Evolutionary conservation across 2,329 filamentous ascomycete genomes (phyloP), one percentile per base, ranked within the genome.

Genomic region (Biscogniauxia mediterranea): DNA sequence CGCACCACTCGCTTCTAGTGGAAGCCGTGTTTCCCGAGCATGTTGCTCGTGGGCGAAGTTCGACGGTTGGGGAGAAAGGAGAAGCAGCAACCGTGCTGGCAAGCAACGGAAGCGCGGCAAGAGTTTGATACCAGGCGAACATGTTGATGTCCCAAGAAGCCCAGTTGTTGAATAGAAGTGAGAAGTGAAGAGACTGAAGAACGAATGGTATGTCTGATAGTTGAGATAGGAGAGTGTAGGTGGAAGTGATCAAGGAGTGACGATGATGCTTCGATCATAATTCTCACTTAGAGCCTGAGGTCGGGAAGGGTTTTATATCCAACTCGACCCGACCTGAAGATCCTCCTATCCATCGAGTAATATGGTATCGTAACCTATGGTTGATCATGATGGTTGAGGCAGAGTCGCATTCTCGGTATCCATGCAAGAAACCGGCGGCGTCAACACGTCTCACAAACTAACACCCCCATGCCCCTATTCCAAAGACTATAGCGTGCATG

Each of bases 11-110:
- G 17, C 58, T 66, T 25, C 70, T 66, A 52, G 70, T 70, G 19
- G 67, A 64, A n/a, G 70, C 64, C 8, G 70, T 71, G 51, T 73
- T 73, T 21, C 69, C 70, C 1, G 61, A 58, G 52, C 66, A 68
- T 57, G 64, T 55, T 54, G 65, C 64, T 52, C 66, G 65, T 19
- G 65, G 66, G 19, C 21, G 6, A 5, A 52, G 17, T 7, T 52
- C 21, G 7, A 25, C 3, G 9, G 50, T 19, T 1, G 50, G 50
- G 19, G 50, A 52, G 19, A 20, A 52, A 52, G 50, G 50, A 52
- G 50, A 21, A 13, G 17, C 50, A 3, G 2, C n/a, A 21, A 19
- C 21, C 50, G 50, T 13, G 19, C 9, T 52, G 50, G 17, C 15
- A 19, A 52, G 50, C 21, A 52, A 19, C 19, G 50, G 21, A 13